These are phyloP conservation scores for Persicaria maculosa DNA, from an alignment of 148 eudicot species.

Conservation along the genomic window DNA sequence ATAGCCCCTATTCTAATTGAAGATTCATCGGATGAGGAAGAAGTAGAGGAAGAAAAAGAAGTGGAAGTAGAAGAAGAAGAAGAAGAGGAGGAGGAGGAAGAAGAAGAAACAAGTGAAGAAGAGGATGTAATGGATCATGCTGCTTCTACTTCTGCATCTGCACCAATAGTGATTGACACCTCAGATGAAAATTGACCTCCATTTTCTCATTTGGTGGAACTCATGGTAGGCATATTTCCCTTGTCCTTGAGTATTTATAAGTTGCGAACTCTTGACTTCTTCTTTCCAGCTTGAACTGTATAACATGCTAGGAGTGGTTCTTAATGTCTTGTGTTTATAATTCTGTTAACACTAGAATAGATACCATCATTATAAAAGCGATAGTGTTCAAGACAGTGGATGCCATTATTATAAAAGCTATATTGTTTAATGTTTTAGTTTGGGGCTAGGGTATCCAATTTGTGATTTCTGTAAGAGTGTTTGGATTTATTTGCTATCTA, in stretches of 20 bases:
- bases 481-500: not conserved
- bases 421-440: not conserved
- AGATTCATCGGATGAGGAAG: constrained; percentile 11
- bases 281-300: not conserved
- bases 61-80: not conserved
- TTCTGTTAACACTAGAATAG: not conserved
- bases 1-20: constrained; percentile 30
- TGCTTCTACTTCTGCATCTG: not conserved
- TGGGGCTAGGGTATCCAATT: not conserved
- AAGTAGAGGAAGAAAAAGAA: not conserved
- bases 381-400: not conserved
- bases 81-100: not conserved
- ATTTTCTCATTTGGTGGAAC: not conserved
- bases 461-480: not conserved
- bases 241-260: not conserved
- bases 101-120: constrained; percentile 13
- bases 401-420: not conserved
- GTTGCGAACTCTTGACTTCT: not conserved
- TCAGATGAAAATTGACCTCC: not conserved
- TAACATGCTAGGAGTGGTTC: not conserved
- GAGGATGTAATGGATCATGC: not conserved
- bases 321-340: not conserved
- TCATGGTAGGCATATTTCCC: not conserved
- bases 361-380: not conserved
- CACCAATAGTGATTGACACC: constrained; percentile 3